phyloP scores from a whole-genome alignment of 495 filamentous ascomycete species.

The Trichoderma gamsii region DNA sequence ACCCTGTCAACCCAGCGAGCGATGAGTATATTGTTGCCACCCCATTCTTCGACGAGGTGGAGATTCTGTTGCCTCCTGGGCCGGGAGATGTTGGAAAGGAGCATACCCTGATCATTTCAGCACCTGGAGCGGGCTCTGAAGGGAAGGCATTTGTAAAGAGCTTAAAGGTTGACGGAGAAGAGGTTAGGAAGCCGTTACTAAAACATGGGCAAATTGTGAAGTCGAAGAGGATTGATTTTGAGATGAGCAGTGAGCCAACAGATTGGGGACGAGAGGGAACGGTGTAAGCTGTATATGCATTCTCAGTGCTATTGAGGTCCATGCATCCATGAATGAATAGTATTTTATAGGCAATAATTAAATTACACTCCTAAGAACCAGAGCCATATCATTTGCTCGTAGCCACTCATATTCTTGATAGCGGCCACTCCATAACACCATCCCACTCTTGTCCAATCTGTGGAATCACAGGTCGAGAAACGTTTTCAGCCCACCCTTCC shows the following conservation, averaged over 20 bases:
- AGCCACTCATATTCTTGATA: background rate
- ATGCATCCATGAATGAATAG: background rate
- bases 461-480: constrained; percentile 20
- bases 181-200: constrained; percentile 23
- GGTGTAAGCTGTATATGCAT: background rate
- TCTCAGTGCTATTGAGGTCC: background rate
- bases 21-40: constrained; percentile 28
- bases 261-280: constrained; percentile 23
- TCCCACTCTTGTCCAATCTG: constrained; percentile 22
- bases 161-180: constrained; percentile 25
- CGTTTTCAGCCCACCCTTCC: constrained; percentile 21
- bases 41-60: constrained; percentile 29
- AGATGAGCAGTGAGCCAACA: constrained; percentile 25
- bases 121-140: constrained; percentile 20
- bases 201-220: constrained; percentile 25
- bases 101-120: background rate
- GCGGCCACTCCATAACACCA: background rate
- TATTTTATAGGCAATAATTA: no score
- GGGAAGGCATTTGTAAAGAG: constrained; percentile 26
- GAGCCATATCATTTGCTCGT: background rate
- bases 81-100: constrained; percentile 22
- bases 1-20: constrained; percentile 27
- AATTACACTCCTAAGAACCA: background rate
- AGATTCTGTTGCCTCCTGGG: constrained; percentile 21
- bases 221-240: constrained; percentile 24